Percentiles rank a stretch among this genome's conserved stretches.
Conservation (phyloP, 139 green algal genomes). For the Coccomyxa sp. region DNA sequence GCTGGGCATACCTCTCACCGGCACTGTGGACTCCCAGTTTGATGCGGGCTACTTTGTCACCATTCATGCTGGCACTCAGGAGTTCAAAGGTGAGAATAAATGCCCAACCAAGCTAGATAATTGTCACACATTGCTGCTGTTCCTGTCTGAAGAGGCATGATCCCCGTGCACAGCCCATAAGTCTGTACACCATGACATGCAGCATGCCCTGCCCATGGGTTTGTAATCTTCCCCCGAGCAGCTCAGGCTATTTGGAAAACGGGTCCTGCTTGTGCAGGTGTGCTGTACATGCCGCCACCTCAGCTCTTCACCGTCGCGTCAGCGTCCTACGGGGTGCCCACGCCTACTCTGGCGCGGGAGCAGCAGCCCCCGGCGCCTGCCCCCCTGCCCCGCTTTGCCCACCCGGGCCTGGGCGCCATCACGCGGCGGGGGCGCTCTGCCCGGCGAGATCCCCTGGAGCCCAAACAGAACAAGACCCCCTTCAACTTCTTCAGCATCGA, state of each 20-base stretch:
- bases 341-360: too few species aligned
- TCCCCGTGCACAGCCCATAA: not conserved
- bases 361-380: too few species aligned
- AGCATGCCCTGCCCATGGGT: not conserved
- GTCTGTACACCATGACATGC: not conserved
- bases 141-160: too few species aligned
- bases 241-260: too few species aligned
- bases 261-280: constrained; percentile 1
- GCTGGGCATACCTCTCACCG: not conserved
- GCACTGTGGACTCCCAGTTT: constrained; percentile 11
- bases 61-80: constrained; percentile 2
- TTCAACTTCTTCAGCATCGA: constrained; percentile 33
- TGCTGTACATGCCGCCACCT: constrained; percentile 13
- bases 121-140: not conserved
- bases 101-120: not conserved
- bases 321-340: too few species aligned
- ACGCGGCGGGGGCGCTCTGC: not conserved
- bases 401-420: not conserved
- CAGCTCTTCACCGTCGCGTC: too few species aligned
- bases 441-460: constrained; percentile 11
- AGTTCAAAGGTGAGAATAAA: constrained; percentile 9
- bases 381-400: too few species aligned
- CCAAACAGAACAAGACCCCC: constrained; percentile 29
- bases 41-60: constrained; percentile 22
- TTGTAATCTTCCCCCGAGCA: too few species aligned